Base-by-base conservation (phyloP, 2,329 filamentous ascomycete genomes). In the Cladophialophora exuberans region DNA sequence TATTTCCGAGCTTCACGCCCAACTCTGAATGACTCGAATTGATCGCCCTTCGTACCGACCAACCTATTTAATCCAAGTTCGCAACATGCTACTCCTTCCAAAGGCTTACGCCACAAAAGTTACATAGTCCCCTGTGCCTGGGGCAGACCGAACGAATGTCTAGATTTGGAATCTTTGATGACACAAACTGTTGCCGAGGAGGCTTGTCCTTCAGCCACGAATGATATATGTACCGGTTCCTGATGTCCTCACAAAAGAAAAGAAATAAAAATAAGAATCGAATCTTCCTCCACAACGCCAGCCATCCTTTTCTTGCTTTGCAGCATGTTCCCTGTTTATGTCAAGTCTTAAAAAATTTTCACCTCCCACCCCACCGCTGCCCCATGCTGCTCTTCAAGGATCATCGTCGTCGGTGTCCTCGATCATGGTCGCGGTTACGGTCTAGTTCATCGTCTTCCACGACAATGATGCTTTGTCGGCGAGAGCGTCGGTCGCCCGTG, bases 381-480 rank as follows among this genome's bases (percentile, higher is more conserved):
- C n/a, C n/a, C n/a, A n/a, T n/a, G n/a, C n/a, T n/a, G n/a, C n/a
- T n/a, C n/a, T n/a, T n/a, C n/a, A n/a, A 39, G 22, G 25, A 18
- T 39, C 43, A 49, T 44, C 52, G 52, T n/a, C 39, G 52, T 54
- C 52, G 28, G 9, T 42, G 20, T n/a, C 41, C 52, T 45, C 46
- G 52, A 6, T 41, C 48, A 13, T 36, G 15, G 25, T 52, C 38
- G 41, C 33, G 47, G 23, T 15, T 11, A 7, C 39, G 35, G 30
- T 52, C 31, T 35, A 26, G 33, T 30, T 44, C 22, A 2, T 54
- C 44, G 36, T 56, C 44, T 7, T 56, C 54, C 36, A 61, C 44
- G 43, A 56, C 48, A 35, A 56, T 36, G 28, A 56, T 49, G 17
- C 54, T 61, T 17, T 58, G 45, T 22, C 54, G 41, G 10, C 55